Evolutionary conservation across 257 asterid species (phyloP), one percentile per base, ranked within the genome.

Genomic region (Lantana camara): DNA sequence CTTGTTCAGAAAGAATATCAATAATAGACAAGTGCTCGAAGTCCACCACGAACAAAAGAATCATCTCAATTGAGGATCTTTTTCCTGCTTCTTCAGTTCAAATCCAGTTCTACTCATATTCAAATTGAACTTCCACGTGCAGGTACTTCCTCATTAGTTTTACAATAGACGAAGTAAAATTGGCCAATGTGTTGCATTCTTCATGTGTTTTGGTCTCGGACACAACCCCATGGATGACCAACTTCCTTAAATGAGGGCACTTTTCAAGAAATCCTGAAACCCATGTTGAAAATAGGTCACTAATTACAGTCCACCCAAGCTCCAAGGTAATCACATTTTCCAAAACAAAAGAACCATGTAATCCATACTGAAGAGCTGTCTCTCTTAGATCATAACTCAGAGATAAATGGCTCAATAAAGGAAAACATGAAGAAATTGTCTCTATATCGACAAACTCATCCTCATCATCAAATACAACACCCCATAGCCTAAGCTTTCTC

Each of bases 391-490:
- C 98, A 68, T 84, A 91, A 63, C 77, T 80, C 75, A 91, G 74
- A 20, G 96, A 86, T 12, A 91, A 81, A 74, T 88, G 91, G 20
- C 71, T 80, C 72, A 91, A 65, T 34, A 70, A 73, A 12, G 98
- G 98, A 73, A 91, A 91, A 79, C 94, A 88, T 15, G 89, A 61
- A 9, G 98, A 83, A 32, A 91, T 91, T 17, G 88, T 83, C 81
- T 88, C 96, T n/a, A 91, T 71, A 70, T 86, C 96, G 30, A 91
- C 85, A 72, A 83, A 79, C 82, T 91, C 98, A 7, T 91, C 98
- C 69, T 91, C 98, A 17, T 91, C 91, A 42, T 91, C 98, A 69
- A 91, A 91, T 51, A 91, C 94, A 38, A 91, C 95, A 66, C 85
- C 91, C 98, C 98, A 91, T 5, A 91, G 91, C 74, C 96, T 80